phyloP scores from a whole-genome alignment of 306 rosid genomes.

The Dalbergia cultrata region DNA sequence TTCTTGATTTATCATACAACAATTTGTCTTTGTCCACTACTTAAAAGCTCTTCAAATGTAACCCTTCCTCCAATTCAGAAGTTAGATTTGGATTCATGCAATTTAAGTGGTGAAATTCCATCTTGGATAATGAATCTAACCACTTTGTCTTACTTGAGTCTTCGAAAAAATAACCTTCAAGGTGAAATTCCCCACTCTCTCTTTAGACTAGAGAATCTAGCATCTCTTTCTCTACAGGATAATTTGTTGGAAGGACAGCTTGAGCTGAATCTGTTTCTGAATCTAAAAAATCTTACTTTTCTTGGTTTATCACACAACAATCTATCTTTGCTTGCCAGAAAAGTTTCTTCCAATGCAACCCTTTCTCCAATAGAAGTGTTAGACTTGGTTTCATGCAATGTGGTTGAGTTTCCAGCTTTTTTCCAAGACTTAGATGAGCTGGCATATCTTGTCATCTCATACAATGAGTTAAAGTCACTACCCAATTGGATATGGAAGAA shows the following conservation, averaged over 20 bases:
- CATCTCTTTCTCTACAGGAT: fast-evolving
- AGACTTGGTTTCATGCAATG: constrained; percentile 24
- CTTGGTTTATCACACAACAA: neutral
- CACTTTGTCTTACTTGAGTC: neutral
- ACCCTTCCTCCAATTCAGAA: neutral
- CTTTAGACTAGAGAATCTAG: constrained; percentile 25
- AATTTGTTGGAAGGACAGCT: constrained; percentile 35
- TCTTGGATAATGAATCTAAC: constrained; percentile 37
- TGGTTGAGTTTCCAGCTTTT: neutral
- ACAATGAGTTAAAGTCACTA: too few species aligned
- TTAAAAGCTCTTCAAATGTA: neutral
- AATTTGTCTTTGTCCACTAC: neutral
- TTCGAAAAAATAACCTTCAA: neutral
- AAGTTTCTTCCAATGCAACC: neutral
- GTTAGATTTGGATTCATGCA: neutral
- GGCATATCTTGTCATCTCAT: too few species aligned
- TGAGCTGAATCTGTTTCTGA: constrained; percentile 15
- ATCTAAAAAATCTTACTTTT: neutral
- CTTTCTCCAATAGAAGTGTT: neutral
- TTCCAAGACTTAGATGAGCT: too few species aligned
- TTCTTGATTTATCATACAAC: neutral
- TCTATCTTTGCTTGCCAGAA: neutral
- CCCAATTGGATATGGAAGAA: too few species aligned
- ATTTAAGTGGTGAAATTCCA: constrained; percentile 39
- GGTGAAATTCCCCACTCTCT: constrained; percentile 37